These are phyloP conservation scores for Colletotrichum sojae DNA, from an alignment of 2,329 filamentous ascomycete genomes.

Conservation along the genomic window DNA sequence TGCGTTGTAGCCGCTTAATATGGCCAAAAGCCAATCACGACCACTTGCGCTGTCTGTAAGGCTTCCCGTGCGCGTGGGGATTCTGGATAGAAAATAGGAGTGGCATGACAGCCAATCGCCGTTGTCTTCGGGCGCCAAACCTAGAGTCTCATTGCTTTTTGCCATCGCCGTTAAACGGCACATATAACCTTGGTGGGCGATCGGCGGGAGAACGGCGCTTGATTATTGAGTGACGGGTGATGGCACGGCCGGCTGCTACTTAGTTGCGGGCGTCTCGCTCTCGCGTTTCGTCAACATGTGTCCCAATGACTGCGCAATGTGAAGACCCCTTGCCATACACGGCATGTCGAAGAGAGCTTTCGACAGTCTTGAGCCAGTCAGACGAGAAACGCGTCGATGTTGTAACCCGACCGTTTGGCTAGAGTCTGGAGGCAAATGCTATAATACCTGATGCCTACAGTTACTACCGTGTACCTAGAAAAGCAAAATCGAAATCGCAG, in stretches of 20 bases:
- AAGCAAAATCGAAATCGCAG: too few species aligned
- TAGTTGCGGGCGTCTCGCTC: constrained; percentile 22
- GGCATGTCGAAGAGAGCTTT: not conserved
- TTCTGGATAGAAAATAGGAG: too few species aligned
- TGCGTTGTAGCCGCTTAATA: constrained; percentile 9
- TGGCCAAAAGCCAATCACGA: constrained; percentile 21
- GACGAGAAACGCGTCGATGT: not conserved
- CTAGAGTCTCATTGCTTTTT: constrained; percentile 11
- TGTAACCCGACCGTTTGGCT: constrained; percentile 9
- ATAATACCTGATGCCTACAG: not conserved
- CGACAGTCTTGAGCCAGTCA: not conserved
- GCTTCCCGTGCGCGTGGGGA: constrained; percentile 3
- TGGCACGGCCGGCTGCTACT: not conserved
- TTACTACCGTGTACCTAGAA: too few species aligned
- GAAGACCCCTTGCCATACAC: not conserved
- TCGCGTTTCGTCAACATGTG: constrained; percentile 3
- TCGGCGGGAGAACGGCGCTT: not conserved
- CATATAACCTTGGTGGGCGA: constrained; percentile 2
- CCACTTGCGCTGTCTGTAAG: not conserved
- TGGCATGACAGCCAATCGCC: not conserved
- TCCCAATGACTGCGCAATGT: not conserved
- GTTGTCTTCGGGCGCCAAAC: constrained; percentile 1
- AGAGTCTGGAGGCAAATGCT: constrained; percentile 7
- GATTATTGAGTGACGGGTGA: not conserved
- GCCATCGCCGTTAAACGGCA: not conserved